These are phyloP conservation scores for Populus simonii DNA, from an alignment of 345 rosid species.

Conservation along the genomic window DNA sequence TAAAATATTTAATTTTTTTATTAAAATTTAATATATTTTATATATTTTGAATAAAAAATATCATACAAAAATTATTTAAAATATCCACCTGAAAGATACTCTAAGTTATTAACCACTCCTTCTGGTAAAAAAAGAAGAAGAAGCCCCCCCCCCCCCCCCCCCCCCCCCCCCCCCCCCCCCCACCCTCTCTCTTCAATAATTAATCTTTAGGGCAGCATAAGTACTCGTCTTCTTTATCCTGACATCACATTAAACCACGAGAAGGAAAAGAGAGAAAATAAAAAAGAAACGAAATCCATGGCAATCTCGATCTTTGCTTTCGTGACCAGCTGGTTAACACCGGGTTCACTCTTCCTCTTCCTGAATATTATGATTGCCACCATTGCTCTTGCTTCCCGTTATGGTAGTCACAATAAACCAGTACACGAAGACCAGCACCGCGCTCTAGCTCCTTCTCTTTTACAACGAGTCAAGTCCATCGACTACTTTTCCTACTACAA, in stretches of 20 bases:
- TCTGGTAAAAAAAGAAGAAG: too few species aligned
- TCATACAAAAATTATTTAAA: too few species aligned
- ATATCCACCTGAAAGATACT: too few species aligned
- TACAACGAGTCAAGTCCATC: constrained; percentile 63
- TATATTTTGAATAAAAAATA: too few species aligned
- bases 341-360: constrained; percentile 56
- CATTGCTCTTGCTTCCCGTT: constrained; percentile 45
- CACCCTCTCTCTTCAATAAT: too few species aligned
- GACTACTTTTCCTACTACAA: constrained; percentile 35
- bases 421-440: neutral
- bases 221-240: too few species aligned
- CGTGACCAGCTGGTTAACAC: constrained; percentile 46
- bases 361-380: constrained; percentile 65
- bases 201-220: too few species aligned
- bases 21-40: too few species aligned
- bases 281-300: constrained; percentile 4
- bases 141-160: too few species aligned
- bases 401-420: constrained; percentile 22
- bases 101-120: too few species aligned
- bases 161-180: too few species aligned
- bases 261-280: neutral
- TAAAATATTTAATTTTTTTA: too few species aligned
- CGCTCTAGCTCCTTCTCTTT: constrained; percentile 50
- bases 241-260: neutral
- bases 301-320: constrained; percentile 9